A percentile compares a stretch with the other conserved stretches of the same genome.
phyloP scores from a whole-genome alignment of 495 filamentous ascomycete genomes.

The Cenococcum geophilum region DNA sequence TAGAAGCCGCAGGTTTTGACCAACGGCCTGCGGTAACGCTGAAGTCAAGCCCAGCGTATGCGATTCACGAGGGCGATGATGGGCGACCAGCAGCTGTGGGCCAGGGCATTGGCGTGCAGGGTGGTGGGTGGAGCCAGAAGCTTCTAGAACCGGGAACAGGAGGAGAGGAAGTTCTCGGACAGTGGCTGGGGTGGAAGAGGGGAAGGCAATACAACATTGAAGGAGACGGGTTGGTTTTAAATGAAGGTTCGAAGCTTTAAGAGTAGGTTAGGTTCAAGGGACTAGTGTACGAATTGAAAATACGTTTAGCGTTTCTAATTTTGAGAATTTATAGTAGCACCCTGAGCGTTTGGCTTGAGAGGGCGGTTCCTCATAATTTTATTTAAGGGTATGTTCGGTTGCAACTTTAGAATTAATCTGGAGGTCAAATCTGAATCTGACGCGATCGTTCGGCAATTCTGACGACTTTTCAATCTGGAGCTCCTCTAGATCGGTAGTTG shows the following conservation, averaged over 20 bases:
- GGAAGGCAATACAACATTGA: conserved; percentile 63
- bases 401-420: too few relatives aligned
- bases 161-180: conserved; percentile 59
- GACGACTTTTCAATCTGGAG: too few relatives aligned
- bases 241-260: conserved; percentile 49
- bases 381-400: too few relatives aligned
- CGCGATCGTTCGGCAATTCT: too few relatives aligned
- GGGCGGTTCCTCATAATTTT: too few relatives aligned
- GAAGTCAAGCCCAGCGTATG: conserved; percentile 54
- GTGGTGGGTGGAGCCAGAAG: conserved; percentile 51
- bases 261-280: background rate
- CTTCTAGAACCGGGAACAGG: conserved; percentile 60
- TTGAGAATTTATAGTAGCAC: background rate
- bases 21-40: conserved; percentile 71
- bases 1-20: conserved; percentile 62
- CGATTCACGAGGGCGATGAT: conserved; percentile 40
- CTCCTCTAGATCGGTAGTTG: too few relatives aligned
- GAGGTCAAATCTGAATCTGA: too few relatives aligned
- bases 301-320: background rate
- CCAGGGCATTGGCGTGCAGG: conserved; percentile 38
- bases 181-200: conserved; percentile 74
- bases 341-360: background rate
- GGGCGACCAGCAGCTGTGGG: conserved; percentile 47
- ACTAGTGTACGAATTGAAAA: background rate
- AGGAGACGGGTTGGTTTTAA: conserved; percentile 53